phyloP scores from a whole-genome alignment of 1,139 yeast species.

The Torulaspora pretoriensis region DNA sequence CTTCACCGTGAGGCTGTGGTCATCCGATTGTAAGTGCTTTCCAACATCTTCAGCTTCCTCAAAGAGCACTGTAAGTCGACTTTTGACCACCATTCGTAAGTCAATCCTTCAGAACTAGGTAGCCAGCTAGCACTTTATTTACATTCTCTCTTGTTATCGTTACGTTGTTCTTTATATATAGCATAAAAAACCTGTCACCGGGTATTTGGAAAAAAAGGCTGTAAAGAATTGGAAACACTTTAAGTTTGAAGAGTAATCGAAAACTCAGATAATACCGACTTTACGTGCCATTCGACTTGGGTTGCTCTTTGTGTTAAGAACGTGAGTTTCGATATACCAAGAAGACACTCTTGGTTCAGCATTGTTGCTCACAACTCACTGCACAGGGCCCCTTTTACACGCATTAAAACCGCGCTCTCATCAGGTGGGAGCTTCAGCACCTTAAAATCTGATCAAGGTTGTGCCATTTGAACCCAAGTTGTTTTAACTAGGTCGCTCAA shows the following conservation, averaged over 20 bases:
- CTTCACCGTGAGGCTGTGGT: slow-evolving; percentile 18
- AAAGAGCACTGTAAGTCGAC: slow-evolving; percentile 21
- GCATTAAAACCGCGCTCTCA: neutral
- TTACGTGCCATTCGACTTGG: slow-evolving; percentile 1
- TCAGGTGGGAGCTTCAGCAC: neutral
- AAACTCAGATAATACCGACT: neutral
- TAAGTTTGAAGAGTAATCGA: neutral
- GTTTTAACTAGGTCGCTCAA: neutral
- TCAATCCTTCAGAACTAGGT: neutral
- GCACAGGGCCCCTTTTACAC: slow-evolving; percentile 1
- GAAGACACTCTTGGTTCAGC: slow-evolving; percentile 24
- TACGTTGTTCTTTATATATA: neutral
- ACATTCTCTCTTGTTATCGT: neutral
- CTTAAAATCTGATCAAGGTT: neutral
- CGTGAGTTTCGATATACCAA: slow-evolving; percentile 10
- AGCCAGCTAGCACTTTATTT: too few relatives aligned
- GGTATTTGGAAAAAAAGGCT: neutral
- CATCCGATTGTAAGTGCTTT: slow-evolving; percentile 13
- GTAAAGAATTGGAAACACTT: neutral
- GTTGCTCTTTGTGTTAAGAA: slow-evolving; percentile 1
- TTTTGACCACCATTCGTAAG: slow-evolving; percentile 7
- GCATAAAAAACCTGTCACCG: neutral
- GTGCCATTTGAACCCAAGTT: neutral
- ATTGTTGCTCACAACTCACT: slow-evolving; percentile 1
- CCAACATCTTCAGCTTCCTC: slow-evolving; percentile 18